Evolutionary conservation across 352 stramenopile species (phyloP), one percentile per base, ranked within the genome.

Genomic region (Blastocystis sp.): DNA sequence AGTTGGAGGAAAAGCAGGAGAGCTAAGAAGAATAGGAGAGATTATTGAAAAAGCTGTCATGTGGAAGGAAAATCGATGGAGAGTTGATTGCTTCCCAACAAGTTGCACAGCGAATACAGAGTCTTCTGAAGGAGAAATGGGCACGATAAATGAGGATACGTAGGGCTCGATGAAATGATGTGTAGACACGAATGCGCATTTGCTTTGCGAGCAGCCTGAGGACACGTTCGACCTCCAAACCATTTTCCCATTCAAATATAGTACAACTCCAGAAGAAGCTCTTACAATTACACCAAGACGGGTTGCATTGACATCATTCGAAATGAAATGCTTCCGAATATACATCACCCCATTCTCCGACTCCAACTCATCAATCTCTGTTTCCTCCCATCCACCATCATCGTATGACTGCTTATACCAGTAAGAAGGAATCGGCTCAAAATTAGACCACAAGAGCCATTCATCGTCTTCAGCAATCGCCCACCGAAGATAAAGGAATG

Each of bases 261-360:
- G 29, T 18, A 53, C 11, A 0, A 64, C 20, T 23, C 18, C 47
- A 13, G 50, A 53, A 23, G 11, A 50, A 5, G 62, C 5, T 13
- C 29, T 66, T 2, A 84, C 23, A 34, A 43, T 11, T 3, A 84
- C 3, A 18, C n/a, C 20, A 18, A 84, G 23, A 77, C 50, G 53
- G 6, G 9, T 23, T 5, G 20, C 26, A 2, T n/a, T 18, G 15
- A 29, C 9, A 8, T 37, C 34, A 34, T 20, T 45, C 50, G n/a
- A 34, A 11, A 11, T 23, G 50, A 84, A 84, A 34, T 84, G 73
- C n/a, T 66, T 66, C 29, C 73, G 73, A 45, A 68, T 56, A 34
- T 54, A 77, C 3, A 53, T 55, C 23, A 11, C 50, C 34, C 23
- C 66, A 4, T 77, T 11, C 23, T 53, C 50, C 29, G 50, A 29